A percentile compares a stretch with the other conserved stretches of the same genome.
Evolutionary conservation across 2,329 filamentous ascomycete genomes (phyloP).

Genomic region (Pyricularia sp.): DNA sequence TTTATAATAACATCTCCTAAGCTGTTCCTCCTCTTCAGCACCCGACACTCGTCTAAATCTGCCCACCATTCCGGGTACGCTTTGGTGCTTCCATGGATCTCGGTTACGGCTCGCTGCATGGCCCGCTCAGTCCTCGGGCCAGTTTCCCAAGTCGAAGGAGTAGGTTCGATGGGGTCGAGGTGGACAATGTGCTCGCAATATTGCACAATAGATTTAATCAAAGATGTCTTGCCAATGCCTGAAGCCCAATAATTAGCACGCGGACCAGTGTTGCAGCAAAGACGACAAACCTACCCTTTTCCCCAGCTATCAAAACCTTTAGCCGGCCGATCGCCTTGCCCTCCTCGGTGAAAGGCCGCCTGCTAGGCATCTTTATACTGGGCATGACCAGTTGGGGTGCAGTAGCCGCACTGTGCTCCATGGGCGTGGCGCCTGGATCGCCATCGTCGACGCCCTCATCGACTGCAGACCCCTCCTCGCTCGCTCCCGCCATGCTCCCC

Average conservation of each 20-base stretch:
- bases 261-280: neutral
- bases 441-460: slow-evolving; percentile 26
- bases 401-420: slow-evolving; percentile 35
- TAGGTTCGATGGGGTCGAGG: slow-evolving; percentile 56
- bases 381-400: slow-evolving; percentile 93
- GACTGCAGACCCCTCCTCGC: neutral
- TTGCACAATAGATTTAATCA: slow-evolving; percentile 83
- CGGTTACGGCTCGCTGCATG: slow-evolving; percentile 34
- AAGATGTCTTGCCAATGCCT: slow-evolving; percentile 82
- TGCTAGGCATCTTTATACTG: slow-evolving; percentile 80
- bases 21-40: slow-evolving; percentile 57
- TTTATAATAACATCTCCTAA: slow-evolving; percentile 71
- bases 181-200: slow-evolving; percentile 88
- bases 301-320: slow-evolving; percentile 81
- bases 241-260: slow-evolving; percentile 9
- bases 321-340: slow-evolving; percentile 78
- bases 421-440: slow-evolving; percentile 20
- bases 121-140: neutral
- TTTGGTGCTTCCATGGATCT: slow-evolving; percentile 71
- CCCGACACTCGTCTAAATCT: slow-evolving; percentile 56
- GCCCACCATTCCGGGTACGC: slow-evolving; percentile 88
- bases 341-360: slow-evolving; percentile 80
- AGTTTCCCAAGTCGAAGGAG: slow-evolving; percentile 10
- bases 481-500: slow-evolving; percentile 3
- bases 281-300: slow-evolving; percentile 45